phyloP scores from a whole-genome alignment of 148 eudicot genomes.

The Chenopodium formosanum region DNA sequence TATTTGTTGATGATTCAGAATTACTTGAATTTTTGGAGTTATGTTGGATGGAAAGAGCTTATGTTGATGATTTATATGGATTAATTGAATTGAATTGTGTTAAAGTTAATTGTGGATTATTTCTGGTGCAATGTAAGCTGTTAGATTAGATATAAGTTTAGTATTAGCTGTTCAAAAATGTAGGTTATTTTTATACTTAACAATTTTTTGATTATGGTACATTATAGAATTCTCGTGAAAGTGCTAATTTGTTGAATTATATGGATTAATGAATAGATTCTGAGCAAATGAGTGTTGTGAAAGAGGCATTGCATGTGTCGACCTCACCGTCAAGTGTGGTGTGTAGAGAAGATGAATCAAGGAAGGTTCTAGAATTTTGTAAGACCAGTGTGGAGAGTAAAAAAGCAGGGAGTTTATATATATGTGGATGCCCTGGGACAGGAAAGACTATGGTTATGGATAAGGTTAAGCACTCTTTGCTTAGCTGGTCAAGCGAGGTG shows the following conservation, averaged over 20 bases:
- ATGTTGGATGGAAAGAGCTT: no score
- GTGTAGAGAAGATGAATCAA: conserved; percentile 76
- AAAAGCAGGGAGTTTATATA: conserved; percentile 74
- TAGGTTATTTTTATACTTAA: no score
- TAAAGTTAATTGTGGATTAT: no score
- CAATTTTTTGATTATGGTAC: no score
- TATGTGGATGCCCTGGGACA: conserved; percentile 90
- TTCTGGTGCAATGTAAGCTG: background rate
- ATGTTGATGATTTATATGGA: no score
- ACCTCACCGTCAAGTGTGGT: conserved; percentile 52
- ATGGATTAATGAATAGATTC: conserved; percentile 36
- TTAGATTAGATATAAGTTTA: no score
- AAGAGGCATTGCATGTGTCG: conserved; percentile 83
- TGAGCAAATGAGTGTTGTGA: conserved; percentile 63
- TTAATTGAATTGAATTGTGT: no score
- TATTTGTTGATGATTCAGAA: no score
- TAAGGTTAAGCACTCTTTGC: conserved; percentile 51
- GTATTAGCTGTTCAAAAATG: no score
- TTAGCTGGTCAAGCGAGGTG: conserved; percentile 76
- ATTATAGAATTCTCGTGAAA: background rate
- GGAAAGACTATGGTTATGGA: conserved; percentile 90
- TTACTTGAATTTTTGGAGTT: background rate
- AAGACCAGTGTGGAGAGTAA: conserved; percentile 53
- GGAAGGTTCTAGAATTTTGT: conserved; percentile 64
- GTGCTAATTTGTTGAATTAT: background rate